phyloP scores from a whole-genome alignment of 352 stramenopile genomes.

The Globisporangium mamillatum region DNA sequence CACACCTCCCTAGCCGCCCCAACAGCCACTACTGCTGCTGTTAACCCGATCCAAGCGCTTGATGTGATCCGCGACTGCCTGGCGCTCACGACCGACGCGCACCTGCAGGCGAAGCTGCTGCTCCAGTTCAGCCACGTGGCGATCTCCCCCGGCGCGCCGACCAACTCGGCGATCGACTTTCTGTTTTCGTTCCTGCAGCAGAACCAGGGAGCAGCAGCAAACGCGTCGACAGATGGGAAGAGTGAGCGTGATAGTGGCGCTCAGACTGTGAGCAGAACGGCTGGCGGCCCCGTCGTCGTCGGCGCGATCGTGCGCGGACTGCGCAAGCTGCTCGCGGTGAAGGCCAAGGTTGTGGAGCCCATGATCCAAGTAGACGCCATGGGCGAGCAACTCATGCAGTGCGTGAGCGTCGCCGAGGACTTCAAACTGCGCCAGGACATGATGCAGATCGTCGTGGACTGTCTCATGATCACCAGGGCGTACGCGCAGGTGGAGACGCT shows the following conservation, averaged over 20 bases:
- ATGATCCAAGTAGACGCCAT: slow-evolving; percentile 84
- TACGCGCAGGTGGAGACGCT: slow-evolving; percentile 41
- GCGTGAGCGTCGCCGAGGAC: slow-evolving; percentile 68
- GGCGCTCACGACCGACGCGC: slow-evolving; percentile 35
- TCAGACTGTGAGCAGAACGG: slow-evolving; percentile 18
- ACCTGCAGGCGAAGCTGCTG: slow-evolving; percentile 65
- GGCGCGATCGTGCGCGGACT: slow-evolving; percentile 65
- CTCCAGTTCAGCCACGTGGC: slow-evolving; percentile 51
- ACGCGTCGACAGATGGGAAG: slow-evolving; percentile 11
- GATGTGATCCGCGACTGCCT: slow-evolving; percentile 40
- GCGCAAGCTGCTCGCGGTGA: slow-evolving; percentile 51
- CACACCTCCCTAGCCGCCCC: not conserved
- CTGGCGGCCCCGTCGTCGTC: slow-evolving; percentile 48
- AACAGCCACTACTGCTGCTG: not conserved
- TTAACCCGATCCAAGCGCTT: slow-evolving; percentile 30
- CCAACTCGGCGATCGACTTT: slow-evolving; percentile 70
- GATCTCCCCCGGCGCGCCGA: slow-evolving; percentile 39
- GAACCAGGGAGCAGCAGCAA: slow-evolving; percentile 30
- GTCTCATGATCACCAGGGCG: slow-evolving; percentile 40
- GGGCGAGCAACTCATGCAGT: slow-evolving; percentile 75
- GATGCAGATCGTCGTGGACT: slow-evolving; percentile 72
- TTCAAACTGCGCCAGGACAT: slow-evolving; percentile 76
- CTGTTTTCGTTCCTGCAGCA: slow-evolving; percentile 78
- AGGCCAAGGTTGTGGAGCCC: slow-evolving; percentile 60
- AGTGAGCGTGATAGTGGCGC: slow-evolving; percentile 8